A percentile compares a stretch with the other conserved stretches of the same genome.
phyloP scores from a whole-genome alignment of 495 filamentous ascomycete genomes.

The Choiromyces venosus region DNA sequence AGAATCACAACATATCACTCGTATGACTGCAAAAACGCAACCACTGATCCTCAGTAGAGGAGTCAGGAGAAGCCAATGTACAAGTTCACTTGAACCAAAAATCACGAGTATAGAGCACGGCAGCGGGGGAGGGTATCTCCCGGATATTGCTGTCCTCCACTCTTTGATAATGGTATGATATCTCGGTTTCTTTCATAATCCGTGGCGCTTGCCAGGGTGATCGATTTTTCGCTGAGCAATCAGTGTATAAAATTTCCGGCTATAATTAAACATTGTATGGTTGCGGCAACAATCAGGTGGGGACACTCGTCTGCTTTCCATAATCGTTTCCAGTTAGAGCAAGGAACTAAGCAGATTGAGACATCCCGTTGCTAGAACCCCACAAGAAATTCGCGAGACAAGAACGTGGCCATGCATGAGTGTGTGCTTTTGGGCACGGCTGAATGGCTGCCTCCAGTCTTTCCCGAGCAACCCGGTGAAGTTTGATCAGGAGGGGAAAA shows the following conservation, averaged over 20 bases:
- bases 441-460: background rate
- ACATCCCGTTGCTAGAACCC: background rate
- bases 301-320: background rate
- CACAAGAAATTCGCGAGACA: background rate
- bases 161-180: background rate
- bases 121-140: background rate
- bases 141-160: background rate
- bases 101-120: background rate
- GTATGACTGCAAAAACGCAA: background rate
- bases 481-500: background rate
- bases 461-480: background rate
- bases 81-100: background rate
- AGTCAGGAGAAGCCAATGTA: background rate
- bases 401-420: constrained; percentile 3
- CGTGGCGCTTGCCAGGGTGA: background rate
- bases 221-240: background rate
- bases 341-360: background rate
- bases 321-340: background rate
- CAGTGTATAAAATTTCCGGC: background rate
- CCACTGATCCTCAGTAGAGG: background rate
- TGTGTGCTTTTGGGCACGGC: background rate
- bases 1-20: background rate
- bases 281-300: background rate
- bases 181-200: background rate
- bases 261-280: background rate